These are phyloP conservation scores for Tritrichomonas foetus DNA, from an alignment of 208 protist species.

Conservation along the genomic window DNA sequence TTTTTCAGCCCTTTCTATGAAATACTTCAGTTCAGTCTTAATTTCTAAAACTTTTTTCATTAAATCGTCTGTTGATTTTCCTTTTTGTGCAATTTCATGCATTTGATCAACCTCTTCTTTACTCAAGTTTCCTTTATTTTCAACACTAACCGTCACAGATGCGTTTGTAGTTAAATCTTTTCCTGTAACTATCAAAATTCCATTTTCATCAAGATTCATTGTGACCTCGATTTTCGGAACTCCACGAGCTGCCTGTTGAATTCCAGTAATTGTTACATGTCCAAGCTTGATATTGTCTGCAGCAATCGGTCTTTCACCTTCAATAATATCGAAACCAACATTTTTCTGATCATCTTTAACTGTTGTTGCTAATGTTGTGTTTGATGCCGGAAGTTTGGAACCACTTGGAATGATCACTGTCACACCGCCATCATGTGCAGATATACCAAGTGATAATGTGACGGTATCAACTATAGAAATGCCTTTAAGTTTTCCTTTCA, in stretches of 20 bases:
- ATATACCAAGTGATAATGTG: conserved; percentile 93
- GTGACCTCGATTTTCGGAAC: conserved; percentile 74
- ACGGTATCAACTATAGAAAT: conserved; percentile 94
- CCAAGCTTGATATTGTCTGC: conserved; percentile 75
- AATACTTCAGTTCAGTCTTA: conserved; percentile 43
- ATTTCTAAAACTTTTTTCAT: conserved; percentile 51
- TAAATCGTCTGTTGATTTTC: conserved; percentile 45
- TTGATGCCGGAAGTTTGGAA: conserved; percentile 92
- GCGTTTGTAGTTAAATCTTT: conserved; percentile 70
- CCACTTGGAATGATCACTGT: conserved; percentile 91
- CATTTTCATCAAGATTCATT: conserved; percentile 79
- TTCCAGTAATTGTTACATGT: conserved; percentile 67
- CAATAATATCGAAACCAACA: conserved; percentile 77
- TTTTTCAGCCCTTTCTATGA: not conserved
- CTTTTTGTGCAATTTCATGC: conserved; percentile 65
- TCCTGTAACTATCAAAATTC: conserved; percentile 74
- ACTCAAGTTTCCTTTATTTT: conserved; percentile 64
- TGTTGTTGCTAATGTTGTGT: conserved; percentile 81
- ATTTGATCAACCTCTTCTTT: conserved; percentile 69
- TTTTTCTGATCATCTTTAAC: conserved; percentile 72
- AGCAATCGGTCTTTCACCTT: conserved; percentile 78
- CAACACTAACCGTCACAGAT: conserved; percentile 65
- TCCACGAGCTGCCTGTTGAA: conserved; percentile 69
- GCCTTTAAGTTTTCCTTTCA: conserved; percentile 70
- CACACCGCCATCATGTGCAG: conserved; percentile 91